Percentiles rank a stretch among this genome's conserved stretches.
These are phyloP conservation scores for Xylaria bambusicola DNA, from an alignment of 495 filamentous ascomycete species.

Conservation along the genomic window DNA sequence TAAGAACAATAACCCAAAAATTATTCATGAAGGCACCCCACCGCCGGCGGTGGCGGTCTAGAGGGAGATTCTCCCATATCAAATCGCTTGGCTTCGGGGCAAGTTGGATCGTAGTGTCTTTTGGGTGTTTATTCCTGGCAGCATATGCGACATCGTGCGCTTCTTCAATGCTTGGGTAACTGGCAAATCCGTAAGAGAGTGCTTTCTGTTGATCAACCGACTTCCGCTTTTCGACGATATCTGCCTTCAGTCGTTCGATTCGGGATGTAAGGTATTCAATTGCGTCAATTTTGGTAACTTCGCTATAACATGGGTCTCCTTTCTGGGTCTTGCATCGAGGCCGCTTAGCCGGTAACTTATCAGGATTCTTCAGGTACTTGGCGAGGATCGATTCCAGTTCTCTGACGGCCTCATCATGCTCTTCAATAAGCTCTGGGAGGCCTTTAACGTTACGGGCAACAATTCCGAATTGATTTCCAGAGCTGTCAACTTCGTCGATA, in stretches of 20 bases:
- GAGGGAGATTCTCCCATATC: constrained; percentile 77
- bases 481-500: constrained; percentile 63
- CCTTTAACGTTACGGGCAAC: constrained; percentile 80
- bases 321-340: constrained; percentile 70
- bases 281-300: constrained; percentile 69
- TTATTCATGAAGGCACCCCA: constrained; percentile 69
- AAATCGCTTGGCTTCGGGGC: constrained; percentile 77
- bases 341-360: constrained; percentile 65
- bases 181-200: constrained; percentile 82
- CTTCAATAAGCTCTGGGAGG: constrained; percentile 69
- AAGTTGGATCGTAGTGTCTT: constrained; percentile 66
- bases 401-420: constrained; percentile 70
- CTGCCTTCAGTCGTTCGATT: constrained; percentile 67
- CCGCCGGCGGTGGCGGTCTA: constrained; percentile 58
- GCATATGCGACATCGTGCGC: constrained; percentile 75
- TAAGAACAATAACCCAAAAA: constrained; percentile 69
- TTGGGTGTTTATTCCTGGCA: constrained; percentile 65
- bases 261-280: constrained; percentile 77
- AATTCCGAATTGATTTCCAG: constrained; percentile 60
- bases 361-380: constrained; percentile 76
- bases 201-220: constrained; percentile 73
- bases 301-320: constrained; percentile 50
- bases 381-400: constrained; percentile 68
- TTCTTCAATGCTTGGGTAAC: constrained; percentile 71
- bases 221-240: constrained; percentile 68